These are phyloP conservation scores for Chalaropsis ovoidea DNA, from an alignment of 2,329 filamentous ascomycete species.

Conservation along the genomic window DNA sequence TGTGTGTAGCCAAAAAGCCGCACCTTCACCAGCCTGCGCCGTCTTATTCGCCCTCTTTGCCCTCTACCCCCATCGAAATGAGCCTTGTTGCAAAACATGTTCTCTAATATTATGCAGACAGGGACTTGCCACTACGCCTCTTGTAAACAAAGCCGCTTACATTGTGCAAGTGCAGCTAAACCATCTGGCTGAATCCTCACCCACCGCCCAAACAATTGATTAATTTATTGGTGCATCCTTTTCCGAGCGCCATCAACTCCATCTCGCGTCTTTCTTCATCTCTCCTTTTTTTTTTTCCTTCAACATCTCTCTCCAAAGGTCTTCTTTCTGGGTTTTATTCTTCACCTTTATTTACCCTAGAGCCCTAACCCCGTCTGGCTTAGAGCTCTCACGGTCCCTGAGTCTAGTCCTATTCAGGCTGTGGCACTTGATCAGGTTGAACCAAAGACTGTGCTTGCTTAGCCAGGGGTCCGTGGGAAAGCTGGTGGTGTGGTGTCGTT, in stretches of 20 bases:
- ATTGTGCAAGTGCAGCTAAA: background rate
- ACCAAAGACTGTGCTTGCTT: background rate
- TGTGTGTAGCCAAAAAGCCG: background rate
- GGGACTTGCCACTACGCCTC: background rate
- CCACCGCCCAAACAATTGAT: background rate
- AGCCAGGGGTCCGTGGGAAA: slow-evolving; percentile 1
- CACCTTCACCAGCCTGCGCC: background rate
- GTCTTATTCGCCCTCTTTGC: background rate
- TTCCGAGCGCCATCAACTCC: background rate
- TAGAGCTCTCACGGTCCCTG: slow-evolving; percentile 18
- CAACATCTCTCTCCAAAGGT: background rate
- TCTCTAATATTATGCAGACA: slow-evolving; percentile 8
- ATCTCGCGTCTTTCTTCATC: background rate
- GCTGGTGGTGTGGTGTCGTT: background rate
- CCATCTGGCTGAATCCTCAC: background rate
- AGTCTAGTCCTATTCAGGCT: slow-evolving; percentile 13
- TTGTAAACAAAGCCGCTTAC: background rate
- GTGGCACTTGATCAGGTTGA: background rate
- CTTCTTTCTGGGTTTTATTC: background rate
- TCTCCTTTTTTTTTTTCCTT: background rate
- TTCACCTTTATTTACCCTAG: background rate
- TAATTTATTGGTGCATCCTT: background rate
- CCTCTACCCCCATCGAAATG: background rate
- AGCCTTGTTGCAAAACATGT: slow-evolving; percentile 5
- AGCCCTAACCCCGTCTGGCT: background rate